A percentile compares a stretch with the other conserved stretches of the same genome.
Evolutionary conservation across 148 eudicot species (phyloP).

Genomic region (Spergularia bocconei): DNA sequence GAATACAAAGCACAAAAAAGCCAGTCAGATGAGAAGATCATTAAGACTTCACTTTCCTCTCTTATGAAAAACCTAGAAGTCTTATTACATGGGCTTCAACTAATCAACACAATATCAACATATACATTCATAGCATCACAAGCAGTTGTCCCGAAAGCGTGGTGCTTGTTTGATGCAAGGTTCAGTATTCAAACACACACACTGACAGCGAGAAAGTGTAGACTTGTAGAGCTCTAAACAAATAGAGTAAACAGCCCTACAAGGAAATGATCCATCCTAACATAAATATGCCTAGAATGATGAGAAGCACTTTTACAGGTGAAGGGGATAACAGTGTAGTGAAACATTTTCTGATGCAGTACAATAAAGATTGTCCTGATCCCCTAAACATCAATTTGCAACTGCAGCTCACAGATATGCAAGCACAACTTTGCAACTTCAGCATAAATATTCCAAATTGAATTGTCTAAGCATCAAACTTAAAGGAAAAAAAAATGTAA

Average conservation of each 20-base stretch:
- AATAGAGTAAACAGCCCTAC: background rate
- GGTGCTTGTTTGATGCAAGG: background rate
- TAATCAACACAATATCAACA: too few species aligned
- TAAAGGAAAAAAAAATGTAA: background rate
- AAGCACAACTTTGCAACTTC: too few species aligned
- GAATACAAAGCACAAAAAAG: conserved; percentile 20
- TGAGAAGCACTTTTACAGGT: background rate
- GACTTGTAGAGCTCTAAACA: background rate
- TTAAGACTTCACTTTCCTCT: background rate
- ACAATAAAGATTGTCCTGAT: too few species aligned
- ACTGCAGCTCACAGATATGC: too few species aligned
- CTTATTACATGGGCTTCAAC: too few species aligned
- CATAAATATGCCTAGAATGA: background rate
- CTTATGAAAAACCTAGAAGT: background rate
- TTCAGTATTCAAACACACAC: background rate
- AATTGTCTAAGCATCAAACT: too few species aligned
- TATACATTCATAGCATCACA: background rate
- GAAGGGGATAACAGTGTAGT: background rate
- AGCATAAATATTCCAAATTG: too few species aligned
- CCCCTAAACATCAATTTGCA: too few species aligned
- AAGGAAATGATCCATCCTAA: background rate
- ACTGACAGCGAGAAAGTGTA: too few species aligned
- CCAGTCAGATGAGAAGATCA: background rate
- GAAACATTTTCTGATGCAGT: too few species aligned
- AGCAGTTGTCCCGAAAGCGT: background rate